phyloP scores from a whole-genome alignment of 805 yeast species.

The Candida silvicultrix region DNA sequence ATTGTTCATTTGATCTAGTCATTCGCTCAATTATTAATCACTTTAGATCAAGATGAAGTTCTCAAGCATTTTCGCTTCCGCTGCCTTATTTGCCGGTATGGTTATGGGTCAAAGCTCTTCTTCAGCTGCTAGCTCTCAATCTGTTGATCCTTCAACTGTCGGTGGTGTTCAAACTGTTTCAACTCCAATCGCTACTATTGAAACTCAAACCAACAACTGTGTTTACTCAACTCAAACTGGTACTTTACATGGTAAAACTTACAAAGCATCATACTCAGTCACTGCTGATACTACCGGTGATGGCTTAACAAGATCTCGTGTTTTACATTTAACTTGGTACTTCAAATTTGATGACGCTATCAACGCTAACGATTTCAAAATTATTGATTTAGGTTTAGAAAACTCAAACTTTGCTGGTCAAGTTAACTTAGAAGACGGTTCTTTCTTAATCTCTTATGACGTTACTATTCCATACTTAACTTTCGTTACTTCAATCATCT shows the following conservation, averaged over 20 bases:
- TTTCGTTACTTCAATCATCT: neutral
- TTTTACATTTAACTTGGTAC: neutral
- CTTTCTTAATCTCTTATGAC: neutral
- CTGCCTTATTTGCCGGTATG: neutral
- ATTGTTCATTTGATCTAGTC: neutral
- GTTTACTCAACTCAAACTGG: neutral
- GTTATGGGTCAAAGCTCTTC: neutral
- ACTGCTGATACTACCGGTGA: constrained; percentile 84
- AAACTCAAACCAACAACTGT: neutral
- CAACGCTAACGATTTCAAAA: neutral
- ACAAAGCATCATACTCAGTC: constrained; percentile 28
- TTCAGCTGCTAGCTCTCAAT: neutral
- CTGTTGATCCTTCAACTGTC: neutral
- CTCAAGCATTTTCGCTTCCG: neutral
- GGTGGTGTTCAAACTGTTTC: neutral
- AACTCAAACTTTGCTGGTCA: neutral
- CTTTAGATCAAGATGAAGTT: neutral
- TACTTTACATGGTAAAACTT: neutral
- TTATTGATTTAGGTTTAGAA: neutral
- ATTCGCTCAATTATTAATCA: neutral
- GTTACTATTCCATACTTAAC: neutral
- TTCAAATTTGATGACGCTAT: neutral
- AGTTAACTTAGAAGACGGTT: neutral
- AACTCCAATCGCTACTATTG: neutral
- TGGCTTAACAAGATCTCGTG: constrained; percentile 66